phyloP scores from a whole-genome alignment of 176 grass and related monocot genomes.

The Juncus effusus region DNA sequence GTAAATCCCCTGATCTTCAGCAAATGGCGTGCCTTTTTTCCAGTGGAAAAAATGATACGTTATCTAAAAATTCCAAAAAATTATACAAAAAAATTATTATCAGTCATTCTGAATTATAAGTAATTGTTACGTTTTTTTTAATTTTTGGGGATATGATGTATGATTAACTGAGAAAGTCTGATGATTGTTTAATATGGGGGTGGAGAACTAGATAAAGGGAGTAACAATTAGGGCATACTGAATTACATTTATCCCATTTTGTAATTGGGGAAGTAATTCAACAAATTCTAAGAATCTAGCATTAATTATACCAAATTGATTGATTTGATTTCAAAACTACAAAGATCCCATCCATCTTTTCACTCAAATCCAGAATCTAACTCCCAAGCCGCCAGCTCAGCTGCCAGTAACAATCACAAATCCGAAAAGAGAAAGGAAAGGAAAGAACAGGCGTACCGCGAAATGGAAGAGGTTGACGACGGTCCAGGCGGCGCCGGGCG shows the following conservation, averaged over 20 bases:
- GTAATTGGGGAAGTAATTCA: background rate
- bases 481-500: constrained; percentile 32
- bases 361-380: background rate
- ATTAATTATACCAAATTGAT: background rate
- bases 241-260: too few species aligned
- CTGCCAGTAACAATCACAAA: background rate
- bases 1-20: constrained; percentile 38
- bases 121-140: too few species aligned
- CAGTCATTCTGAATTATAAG: too few species aligned
- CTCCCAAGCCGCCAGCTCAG: constrained; percentile 2
- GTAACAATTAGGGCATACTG: too few species aligned
- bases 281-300: constrained; percentile 7
- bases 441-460: constrained; percentile 2
- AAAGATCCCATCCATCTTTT: background rate
- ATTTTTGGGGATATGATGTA: too few species aligned
- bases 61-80: constrained; percentile 28
- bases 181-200: too few species aligned
- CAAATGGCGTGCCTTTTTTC: constrained; percentile 39
- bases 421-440: background rate
- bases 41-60: constrained; percentile 42
- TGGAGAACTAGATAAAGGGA: too few species aligned
- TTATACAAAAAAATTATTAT: too few species aligned
- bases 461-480: constrained; percentile 41
- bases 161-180: too few species aligned
- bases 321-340: background rate